Evolutionary conservation across 2,329 filamentous ascomycete species (phyloP).

Genomic region (Beauveria sp.): DNA sequence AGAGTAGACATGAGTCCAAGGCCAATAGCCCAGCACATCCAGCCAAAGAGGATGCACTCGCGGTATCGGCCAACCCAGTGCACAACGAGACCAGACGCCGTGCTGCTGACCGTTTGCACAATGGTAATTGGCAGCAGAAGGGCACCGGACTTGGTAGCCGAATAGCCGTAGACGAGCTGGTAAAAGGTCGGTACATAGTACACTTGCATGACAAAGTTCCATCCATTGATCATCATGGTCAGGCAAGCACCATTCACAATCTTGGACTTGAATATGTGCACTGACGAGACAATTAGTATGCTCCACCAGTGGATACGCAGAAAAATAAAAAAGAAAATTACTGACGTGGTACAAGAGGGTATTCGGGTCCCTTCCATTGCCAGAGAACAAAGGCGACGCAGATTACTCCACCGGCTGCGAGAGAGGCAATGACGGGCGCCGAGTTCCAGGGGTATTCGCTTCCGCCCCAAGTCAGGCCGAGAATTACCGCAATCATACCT

Average conservation of each 20-base stretch:
- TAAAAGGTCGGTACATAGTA: conserved; percentile 41
- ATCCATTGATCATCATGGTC: conserved; percentile 51
- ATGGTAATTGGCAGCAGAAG: conserved; percentile 36
- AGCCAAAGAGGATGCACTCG: conserved; percentile 46
- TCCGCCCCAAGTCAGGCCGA: conserved; percentile 52
- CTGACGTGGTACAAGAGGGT: conserved; percentile 39
- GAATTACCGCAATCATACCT: conserved; percentile 37
- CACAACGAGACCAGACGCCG: conserved; percentile 43
- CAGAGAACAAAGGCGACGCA: conserved; percentile 44
- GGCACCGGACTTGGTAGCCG: conserved; percentile 32
- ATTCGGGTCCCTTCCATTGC: conserved; percentile 41
- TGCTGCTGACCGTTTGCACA: conserved; percentile 38
- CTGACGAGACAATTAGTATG: conserved; percentile 19
- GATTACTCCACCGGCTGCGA: conserved; percentile 40
- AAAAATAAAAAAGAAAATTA: neutral
- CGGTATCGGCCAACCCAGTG: conserved; percentile 45
- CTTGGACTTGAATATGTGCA: conserved; percentile 45
- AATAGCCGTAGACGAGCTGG: conserved; percentile 37
- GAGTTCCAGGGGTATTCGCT: conserved; percentile 50
- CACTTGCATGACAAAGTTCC: conserved; percentile 51
- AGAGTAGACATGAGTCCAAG: conserved; percentile 46
- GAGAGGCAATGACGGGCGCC: conserved; percentile 43
- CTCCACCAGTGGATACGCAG: too few species aligned
- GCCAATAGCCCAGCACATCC: conserved; percentile 43
- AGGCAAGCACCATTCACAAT: conserved; percentile 48